phyloP scores from a whole-genome alignment of 108 stramenopile genomes.

The Pelagomonas calceolata region DNA sequence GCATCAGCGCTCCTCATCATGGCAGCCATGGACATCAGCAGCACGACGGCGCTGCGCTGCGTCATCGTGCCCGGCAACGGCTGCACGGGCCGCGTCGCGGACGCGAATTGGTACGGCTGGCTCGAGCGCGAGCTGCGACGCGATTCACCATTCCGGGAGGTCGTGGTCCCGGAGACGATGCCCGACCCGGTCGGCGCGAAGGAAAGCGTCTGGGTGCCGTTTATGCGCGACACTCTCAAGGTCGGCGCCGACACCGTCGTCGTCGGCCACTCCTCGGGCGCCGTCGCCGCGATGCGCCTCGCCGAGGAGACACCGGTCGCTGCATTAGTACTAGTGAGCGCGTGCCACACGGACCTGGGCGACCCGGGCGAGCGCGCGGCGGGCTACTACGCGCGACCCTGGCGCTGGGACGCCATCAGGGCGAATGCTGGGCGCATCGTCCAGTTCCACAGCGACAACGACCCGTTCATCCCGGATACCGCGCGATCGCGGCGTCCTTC shows the following conservation, averaged over 20 bases:
- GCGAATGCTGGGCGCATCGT: conserved; percentile 14
- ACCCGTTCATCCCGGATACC: conserved; percentile 57
- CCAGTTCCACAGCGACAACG: conserved; percentile 62
- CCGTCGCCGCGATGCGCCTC: conserved; percentile 54
- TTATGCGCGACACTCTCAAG: conserved; percentile 14
- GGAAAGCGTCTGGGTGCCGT: conserved; percentile 21
- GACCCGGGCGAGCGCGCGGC: conserved; percentile 57
- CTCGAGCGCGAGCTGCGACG: conserved; percentile 28
- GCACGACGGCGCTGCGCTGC: conserved; percentile 7
- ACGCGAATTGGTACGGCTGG: conserved; percentile 53
- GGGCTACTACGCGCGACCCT: conserved; percentile 50
- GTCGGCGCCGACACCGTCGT: conserved; percentile 24
- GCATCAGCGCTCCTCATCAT: too few relatives aligned
- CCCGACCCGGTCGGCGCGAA: conserved; percentile 14
- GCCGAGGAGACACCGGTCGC: conserved; percentile 39
- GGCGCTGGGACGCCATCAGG: conserved; percentile 29
- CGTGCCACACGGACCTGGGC: conserved; percentile 54
- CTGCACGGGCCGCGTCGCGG: conserved; percentile 37
- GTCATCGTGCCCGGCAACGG: conserved; percentile 61
- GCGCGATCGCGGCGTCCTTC: too few relatives aligned
- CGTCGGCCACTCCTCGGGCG: conserved; percentile 58
- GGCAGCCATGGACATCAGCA: too few relatives aligned
- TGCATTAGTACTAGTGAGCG: conserved; percentile 46
- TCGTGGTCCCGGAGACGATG: conserved; percentile 9
- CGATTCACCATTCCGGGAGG: too few relatives aligned